These are phyloP conservation scores for Toxicodendron radicans DNA, from an alignment of 345 rosid genomes.

Conservation along the genomic window DNA sequence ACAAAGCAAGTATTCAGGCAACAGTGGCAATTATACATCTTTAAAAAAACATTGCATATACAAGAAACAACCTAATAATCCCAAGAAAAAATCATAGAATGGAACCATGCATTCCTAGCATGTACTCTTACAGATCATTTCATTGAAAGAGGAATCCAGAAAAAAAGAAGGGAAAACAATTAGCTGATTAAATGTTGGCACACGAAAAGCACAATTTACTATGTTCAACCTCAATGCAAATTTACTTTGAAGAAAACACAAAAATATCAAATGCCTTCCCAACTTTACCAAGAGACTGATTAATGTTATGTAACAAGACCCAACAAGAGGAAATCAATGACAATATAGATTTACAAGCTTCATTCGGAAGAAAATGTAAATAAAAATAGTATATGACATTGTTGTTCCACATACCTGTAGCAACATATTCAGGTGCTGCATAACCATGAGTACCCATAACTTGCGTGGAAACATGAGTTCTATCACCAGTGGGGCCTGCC, in stretches of 20 bases:
- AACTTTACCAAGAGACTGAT: background rate
- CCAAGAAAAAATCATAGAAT: background rate
- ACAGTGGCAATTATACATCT: no score
- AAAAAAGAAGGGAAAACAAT: background rate
- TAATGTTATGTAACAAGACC: background rate
- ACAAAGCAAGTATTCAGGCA: background rate
- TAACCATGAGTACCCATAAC: constrained; percentile 98
- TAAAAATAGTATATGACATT: background rate
- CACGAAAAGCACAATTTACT: background rate
- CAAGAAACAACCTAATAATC: background rate
- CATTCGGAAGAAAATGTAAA: constrained; percentile 13
- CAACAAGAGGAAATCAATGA: background rate
- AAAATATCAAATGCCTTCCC: constrained; percentile 2
- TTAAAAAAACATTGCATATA: background rate
- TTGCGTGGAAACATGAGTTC: constrained; percentile 96
- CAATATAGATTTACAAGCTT: background rate
- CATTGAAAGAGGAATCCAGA: background rate
- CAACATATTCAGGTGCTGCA: constrained; percentile 97
- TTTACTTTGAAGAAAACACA: constrained; percentile 1
- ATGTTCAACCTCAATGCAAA: constrained; percentile 8
- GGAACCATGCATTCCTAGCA: no score
- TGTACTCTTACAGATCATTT: background rate
- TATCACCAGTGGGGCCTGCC: constrained; percentile 97
- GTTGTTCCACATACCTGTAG: constrained; percentile 64
- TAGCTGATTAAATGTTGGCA: background rate